phyloP scores from a whole-genome alignment of 352 stramenopile genomes.

The Globisporangium cylindrosporum region DNA sequence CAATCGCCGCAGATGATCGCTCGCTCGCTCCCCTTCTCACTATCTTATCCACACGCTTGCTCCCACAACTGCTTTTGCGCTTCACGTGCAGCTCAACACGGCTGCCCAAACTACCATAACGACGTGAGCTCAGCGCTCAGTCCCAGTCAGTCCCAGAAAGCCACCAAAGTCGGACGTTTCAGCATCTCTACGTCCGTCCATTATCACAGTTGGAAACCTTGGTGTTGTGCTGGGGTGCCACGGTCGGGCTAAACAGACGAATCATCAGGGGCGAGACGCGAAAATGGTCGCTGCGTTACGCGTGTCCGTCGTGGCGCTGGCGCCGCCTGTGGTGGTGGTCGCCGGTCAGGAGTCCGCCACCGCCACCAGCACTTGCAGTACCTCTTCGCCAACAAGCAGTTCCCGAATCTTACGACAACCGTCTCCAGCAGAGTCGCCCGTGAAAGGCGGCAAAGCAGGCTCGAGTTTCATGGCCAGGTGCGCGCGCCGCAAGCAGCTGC shows the following conservation, averaged over 20 bases:
- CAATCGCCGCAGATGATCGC: background rate
- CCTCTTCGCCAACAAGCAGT: background rate
- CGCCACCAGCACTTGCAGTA: background rate
- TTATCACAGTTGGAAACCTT: background rate
- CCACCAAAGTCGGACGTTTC: background rate
- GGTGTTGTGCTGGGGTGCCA: background rate
- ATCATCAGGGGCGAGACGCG: background rate
- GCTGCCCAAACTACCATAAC: background rate
- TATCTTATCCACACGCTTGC: background rate
- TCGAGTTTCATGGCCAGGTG: background rate
- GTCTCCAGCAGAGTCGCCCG: background rate
- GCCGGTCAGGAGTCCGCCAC: background rate
- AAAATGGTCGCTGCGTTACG: background rate
- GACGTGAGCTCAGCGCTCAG: background rate
- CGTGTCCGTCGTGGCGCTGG: conserved; percentile 2
- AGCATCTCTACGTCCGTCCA: too few relatives aligned
- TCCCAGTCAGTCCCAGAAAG: background rate
- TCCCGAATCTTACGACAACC: background rate
- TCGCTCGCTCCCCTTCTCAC: background rate
- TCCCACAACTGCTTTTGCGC: too few relatives aligned
- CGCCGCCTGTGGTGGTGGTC: background rate
- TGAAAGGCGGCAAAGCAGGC: background rate
- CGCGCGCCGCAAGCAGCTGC: conserved; percentile 5
- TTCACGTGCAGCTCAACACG: too few relatives aligned
- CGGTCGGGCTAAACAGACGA: background rate